A percentile compares a stretch with the other conserved stretches of the same genome.
Conservation (phyloP, 176 grass and related monocot genomes). For the Alloteropsis semialata region DNA sequence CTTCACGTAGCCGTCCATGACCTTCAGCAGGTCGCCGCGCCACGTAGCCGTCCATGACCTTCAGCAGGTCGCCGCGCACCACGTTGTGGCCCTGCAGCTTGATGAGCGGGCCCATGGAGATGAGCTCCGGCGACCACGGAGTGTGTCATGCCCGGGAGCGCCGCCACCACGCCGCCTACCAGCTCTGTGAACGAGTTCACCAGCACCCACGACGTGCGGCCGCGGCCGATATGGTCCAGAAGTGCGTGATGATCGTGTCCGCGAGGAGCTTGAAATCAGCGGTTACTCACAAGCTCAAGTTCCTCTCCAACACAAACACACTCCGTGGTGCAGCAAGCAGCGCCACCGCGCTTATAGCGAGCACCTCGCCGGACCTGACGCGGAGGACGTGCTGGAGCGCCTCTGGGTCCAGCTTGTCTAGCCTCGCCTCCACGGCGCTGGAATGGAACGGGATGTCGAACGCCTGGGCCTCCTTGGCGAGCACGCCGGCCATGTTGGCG, state of each 20-base stretch:
- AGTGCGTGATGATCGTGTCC: no score
- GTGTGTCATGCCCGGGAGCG: neutral
- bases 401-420: constrained; percentile 41
- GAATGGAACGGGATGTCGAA: constrained; percentile 67
- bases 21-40: no score
- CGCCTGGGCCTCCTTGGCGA: constrained; percentile 48
- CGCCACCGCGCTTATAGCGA: constrained; percentile 46
- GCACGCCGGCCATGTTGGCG: constrained; percentile 31
- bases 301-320: no score
- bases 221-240: no score
- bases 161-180: no score
- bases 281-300: no score
- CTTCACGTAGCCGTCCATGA: neutral
- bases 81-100: neutral
- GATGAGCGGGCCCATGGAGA: neutral
- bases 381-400: constrained; percentile 36
- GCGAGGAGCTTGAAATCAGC: no score
- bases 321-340: constrained; percentile 46
- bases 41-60: no score
- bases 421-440: constrained; percentile 17
- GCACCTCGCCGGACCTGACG: constrained; percentile 55
- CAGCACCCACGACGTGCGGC: no score
- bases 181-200: neutral
- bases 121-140: neutral
- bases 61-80: neutral